Evolutionary conservation across 495 filamentous ascomycete species (phyloP).

Genomic region (Pseudoneurospora amorphoporcata): DNA sequence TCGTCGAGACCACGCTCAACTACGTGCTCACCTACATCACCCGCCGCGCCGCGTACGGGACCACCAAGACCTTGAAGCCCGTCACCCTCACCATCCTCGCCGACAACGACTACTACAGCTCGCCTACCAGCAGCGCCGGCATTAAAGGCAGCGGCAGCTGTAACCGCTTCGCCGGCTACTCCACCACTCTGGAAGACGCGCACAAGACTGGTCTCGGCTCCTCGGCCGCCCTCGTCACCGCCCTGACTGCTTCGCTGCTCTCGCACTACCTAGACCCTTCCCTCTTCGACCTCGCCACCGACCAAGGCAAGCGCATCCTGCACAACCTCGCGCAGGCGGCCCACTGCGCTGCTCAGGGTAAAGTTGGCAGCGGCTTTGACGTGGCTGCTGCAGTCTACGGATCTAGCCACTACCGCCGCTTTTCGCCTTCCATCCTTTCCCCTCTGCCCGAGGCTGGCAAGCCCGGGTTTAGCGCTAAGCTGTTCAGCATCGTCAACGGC

Average conservation of each 20-base stretch:
- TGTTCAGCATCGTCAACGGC: conserved; percentile 55
- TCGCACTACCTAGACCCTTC: conserved; percentile 62
- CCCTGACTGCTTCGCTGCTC: conserved; percentile 72
- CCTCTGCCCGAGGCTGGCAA: conserved; percentile 52
- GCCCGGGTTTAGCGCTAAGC: conserved; percentile 51
- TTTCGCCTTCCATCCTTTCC: conserved; percentile 68
- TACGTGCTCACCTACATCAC: conserved; percentile 79
- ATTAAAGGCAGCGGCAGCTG: conserved; percentile 10
- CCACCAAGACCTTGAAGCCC: conserved; percentile 50
- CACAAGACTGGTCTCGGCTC: conserved; percentile 97
- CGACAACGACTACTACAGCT: conserved; percentile 94
- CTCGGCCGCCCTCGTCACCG: conserved; percentile 88
- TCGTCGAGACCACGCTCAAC: conserved; percentile 80
- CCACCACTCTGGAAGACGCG: conserved; percentile 61
- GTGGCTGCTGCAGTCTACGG: conserved; percentile 91
- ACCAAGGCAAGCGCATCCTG: conserved; percentile 35
- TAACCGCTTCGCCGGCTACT: conserved; percentile 65
- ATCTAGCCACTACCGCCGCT: conserved; percentile 79
- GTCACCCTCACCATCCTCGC: conserved; percentile 78
- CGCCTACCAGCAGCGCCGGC: conserved; percentile 28
- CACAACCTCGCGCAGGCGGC: conserved; percentile 91
- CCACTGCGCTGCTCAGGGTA: conserved; percentile 93
- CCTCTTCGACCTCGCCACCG: conserved; percentile 39
- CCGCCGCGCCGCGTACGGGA: conserved; percentile 40
- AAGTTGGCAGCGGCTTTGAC: conserved; percentile 92